A percentile compares a stretch with the other conserved stretches of the same genome.
Conservation (phyloP, 495 filamentous ascomycete species). For the Xylaria venustula region DNA sequence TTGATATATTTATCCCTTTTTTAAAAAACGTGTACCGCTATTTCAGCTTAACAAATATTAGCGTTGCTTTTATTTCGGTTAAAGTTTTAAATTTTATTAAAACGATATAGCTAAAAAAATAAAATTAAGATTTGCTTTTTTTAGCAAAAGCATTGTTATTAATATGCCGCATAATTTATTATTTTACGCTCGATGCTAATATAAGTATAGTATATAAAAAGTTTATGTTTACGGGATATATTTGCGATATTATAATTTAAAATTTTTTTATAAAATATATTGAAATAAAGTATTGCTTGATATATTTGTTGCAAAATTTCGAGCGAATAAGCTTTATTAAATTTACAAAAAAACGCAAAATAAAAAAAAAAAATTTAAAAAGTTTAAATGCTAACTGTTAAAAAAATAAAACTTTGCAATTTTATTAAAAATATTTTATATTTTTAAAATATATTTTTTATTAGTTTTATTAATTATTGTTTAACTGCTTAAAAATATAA, state of each 20-base stretch:
- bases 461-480: no score
- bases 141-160: not conserved
- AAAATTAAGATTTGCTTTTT: not conserved
- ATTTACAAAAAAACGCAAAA: no score
- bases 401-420: no score
- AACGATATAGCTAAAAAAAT: not conserved
- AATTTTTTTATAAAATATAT: not conserved
- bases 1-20: not conserved
- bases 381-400: no score
- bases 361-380: no score
- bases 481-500: no score
- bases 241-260: not conserved
- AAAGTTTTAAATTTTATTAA: not conserved
- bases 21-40: not conserved
- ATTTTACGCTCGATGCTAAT: not conserved
- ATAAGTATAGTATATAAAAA: not conserved
- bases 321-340: no score
- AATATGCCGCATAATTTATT: not conserved
- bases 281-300: not conserved
- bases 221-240: not conserved
- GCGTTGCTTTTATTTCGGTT: not conserved
- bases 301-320: not conserved
- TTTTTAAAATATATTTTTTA: no score
- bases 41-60: not conserved
- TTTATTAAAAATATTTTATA: no score